phyloP scores from a whole-genome alignment of 768 basidiomycete species.

The Pholiota microspora region DNA sequence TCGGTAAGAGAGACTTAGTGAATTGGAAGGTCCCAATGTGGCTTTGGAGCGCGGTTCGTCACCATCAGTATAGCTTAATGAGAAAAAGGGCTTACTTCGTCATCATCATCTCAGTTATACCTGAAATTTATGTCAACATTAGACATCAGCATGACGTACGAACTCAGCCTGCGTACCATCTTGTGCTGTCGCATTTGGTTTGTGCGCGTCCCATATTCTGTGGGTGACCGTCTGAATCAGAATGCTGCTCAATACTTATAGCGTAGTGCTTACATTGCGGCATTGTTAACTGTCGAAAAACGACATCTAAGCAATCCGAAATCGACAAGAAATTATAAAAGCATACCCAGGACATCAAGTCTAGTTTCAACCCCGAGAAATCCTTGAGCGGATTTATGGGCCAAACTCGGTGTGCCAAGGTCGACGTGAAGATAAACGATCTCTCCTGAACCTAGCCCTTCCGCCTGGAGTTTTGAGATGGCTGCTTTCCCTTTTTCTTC shows the following conservation, averaged over 20 bases:
- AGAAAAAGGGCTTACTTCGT: constrained; percentile 6
- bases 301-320: too few species aligned
- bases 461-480: constrained; percentile 10
- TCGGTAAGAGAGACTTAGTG: constrained; percentile 14
- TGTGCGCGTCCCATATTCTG: not conserved
- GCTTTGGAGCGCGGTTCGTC: not conserved
- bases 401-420: constrained; percentile 7
- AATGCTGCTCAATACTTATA: not conserved
- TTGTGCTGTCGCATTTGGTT: not conserved
- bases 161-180: constrained; percentile 11
- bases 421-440: constrained; percentile 11
- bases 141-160: not conserved
- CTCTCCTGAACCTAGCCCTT: constrained; percentile 10
- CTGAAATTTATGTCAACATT: not conserved
- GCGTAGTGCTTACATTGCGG: not conserved
- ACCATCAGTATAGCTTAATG: not conserved
- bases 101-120: constrained; percentile 13
- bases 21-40: constrained; percentile 20
- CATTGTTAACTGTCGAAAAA: not conserved
- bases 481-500: constrained; percentile 27
- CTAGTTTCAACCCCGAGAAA: constrained; percentile 12
- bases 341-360: constrained; percentile 16
- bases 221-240: not conserved
- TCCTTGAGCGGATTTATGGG: constrained; percentile 10
- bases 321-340: not conserved